Conservation (phyloP, 116 monocot species). For the Posidonia oceanica region DNA sequence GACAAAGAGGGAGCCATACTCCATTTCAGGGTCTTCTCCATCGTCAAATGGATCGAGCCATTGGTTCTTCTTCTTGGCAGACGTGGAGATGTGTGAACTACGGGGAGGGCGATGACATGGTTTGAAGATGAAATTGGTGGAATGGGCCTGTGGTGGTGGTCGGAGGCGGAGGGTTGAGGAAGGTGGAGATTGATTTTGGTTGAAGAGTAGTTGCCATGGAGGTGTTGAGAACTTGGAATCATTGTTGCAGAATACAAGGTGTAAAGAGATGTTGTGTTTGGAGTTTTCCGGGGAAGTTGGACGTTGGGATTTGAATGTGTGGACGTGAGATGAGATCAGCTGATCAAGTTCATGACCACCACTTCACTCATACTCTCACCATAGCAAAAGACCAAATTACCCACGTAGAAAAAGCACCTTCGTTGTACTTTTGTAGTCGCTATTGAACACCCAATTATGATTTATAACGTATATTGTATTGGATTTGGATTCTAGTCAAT, state of each 20-base stretch:
- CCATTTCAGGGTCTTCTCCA: constrained; percentile 54
- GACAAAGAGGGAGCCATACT: constrained; percentile 42
- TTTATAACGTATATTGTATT: too few relatives aligned
- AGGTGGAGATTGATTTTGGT: constrained; percentile 17
- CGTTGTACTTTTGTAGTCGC: too few relatives aligned
- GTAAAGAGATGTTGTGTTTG: background rate
- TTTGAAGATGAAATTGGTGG: constrained; percentile 2
- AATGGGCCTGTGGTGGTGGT: constrained; percentile 1
- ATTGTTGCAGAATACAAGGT: background rate
- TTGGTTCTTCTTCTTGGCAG: constrained; percentile 68
- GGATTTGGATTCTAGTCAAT: too few relatives aligned
- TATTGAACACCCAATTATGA: too few relatives aligned
- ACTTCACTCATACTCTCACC: too few relatives aligned
- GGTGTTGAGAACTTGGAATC: constrained; percentile 14
- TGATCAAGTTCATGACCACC: too few relatives aligned
- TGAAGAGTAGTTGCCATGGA: constrained; percentile 12
- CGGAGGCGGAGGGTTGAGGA: constrained; percentile 4
- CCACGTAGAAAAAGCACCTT: too few relatives aligned
- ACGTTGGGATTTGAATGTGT: constrained; percentile 41
- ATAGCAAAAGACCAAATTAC: too few relatives aligned
- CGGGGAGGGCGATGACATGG: background rate
- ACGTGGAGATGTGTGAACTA: constrained; percentile 10
- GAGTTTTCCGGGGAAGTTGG: background rate
- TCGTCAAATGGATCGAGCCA: constrained; percentile 95
- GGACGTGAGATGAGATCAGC: constrained; percentile 37